Conservation (phyloP, 106 monocot species). For the Triglochin maritima region DNA sequence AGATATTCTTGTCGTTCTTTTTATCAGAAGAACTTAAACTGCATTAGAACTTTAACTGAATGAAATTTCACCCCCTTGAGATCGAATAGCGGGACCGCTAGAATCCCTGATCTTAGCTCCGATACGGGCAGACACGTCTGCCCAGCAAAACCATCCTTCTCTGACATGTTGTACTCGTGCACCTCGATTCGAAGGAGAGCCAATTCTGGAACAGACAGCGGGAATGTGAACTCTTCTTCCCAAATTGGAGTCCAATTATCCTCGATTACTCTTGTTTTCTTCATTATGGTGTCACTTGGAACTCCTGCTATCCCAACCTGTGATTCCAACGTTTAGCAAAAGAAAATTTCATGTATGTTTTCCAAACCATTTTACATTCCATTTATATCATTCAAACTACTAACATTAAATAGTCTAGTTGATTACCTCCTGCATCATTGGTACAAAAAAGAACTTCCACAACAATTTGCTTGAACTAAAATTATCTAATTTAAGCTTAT, state of each 20-base stretch:
- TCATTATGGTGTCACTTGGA: conserved; percentile 28
- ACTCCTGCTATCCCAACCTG: conserved; percentile 50
- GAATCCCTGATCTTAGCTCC: conserved; percentile 38
- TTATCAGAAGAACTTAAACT: conserved; percentile 23
- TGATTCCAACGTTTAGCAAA: background rate
- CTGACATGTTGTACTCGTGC: conserved; percentile 42
- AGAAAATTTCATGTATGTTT: too few relatives aligned
- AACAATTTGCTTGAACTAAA: too few relatives aligned
- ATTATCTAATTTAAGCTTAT: too few relatives aligned
- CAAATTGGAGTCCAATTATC: conserved; percentile 45
- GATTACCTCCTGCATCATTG: too few relatives aligned
- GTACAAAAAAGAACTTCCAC: too few relatives aligned
- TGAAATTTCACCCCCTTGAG: conserved; percentile 26
- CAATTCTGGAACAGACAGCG: conserved; percentile 32
- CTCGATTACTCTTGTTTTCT: conserved; percentile 36
- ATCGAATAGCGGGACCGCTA: conserved; percentile 33
- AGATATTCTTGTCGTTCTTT: too few relatives aligned
- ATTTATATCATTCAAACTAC: too few relatives aligned
- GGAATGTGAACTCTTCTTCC: conserved; percentile 43
- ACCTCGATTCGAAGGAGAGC: conserved; percentile 41
- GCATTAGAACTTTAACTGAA: conserved; percentile 33
- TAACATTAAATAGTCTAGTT: too few relatives aligned
- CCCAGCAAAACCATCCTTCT: conserved; percentile 48
- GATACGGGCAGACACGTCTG: conserved; percentile 38
- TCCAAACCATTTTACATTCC: too few relatives aligned